Evolutionary conservation across 1,139 yeast species (phyloP).

Genomic region (Hemisphaericaspora xylanilytica): DNA sequence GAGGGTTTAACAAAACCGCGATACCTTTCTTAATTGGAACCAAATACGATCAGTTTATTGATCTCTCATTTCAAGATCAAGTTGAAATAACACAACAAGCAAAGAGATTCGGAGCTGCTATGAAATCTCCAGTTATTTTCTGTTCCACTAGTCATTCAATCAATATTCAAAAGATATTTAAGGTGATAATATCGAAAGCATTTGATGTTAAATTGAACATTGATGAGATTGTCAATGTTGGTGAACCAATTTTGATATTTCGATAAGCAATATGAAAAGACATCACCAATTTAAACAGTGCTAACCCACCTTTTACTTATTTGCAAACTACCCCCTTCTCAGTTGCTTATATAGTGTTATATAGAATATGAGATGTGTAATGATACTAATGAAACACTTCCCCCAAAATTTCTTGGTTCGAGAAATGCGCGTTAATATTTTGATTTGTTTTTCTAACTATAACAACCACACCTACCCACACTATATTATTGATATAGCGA

Average conservation of each 20-base stretch:
- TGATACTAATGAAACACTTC: neutral
- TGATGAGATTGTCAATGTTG: conserved; percentile 78
- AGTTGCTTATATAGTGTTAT: neutral
- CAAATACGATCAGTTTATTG: conserved; percentile 85
- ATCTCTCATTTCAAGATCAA: conserved; percentile 77
- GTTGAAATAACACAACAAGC: conserved; percentile 83
- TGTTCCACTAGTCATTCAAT: conserved; percentile 93
- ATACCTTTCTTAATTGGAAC: conserved; percentile 93
- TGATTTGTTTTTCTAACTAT: neutral
- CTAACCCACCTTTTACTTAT: neutral
- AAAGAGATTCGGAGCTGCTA: conserved; percentile 81
- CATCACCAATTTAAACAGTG: neutral
- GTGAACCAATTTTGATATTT: conserved; percentile 86
- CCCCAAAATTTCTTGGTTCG: too few relatives aligned
- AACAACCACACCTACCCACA: too few relatives aligned
- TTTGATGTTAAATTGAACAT: conserved; percentile 82
- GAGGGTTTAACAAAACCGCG: conserved; percentile 89
- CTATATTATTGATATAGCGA: too few relatives aligned
- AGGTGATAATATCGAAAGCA: conserved; percentile 86
- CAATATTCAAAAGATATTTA: conserved; percentile 91
- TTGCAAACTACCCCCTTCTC: neutral
- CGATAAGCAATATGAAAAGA: conserved; percentile 22
- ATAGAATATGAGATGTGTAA: conserved; percentile 1
- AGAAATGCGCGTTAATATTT: neutral
- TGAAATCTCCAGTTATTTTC: conserved; percentile 87